Evolutionary conservation across 805 yeast genomes (phyloP), one percentile per base, ranked within the genome.

Genomic region (Suhomyces vadensis): DNA sequence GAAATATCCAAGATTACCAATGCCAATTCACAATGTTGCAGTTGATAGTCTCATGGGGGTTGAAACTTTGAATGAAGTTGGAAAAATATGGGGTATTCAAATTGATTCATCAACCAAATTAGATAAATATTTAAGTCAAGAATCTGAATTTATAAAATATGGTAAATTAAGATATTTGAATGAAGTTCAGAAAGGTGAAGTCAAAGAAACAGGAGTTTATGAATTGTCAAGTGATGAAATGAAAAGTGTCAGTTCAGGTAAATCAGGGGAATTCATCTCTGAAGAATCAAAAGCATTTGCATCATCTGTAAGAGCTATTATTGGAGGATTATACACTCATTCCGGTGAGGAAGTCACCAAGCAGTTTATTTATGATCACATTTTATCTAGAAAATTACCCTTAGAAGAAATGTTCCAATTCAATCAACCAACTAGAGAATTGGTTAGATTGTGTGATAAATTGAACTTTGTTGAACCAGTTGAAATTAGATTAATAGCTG

Each of bases 1-100:
- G 40, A 81, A 78, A 52, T 90, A 90, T 63, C 99, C 99, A 42
- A 80, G 99, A 61, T 74, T 94, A 40, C 99, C 99, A 13, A 76
- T 85, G 49, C 77, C 81, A 6, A 84, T 91, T 21, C 77, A 89
- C 44, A 80, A 83, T 54, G 81, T 83, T 5, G 87, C 95, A 0
- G 82, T 86, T 6, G 84, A 87, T 53, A 77, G 94, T 0, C 87
- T 82, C 60, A 76, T 86, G 58, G 87, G 92, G 3, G 77, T 80
- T 26, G 77, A 73, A 11, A 76, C 89, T 0, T 71, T 94, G 45
- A 70, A 79, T 27, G 78, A 77, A 39, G 70, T 90, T 20, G 97
- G 90, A 26, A 76, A 74, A 56, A 58, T 69, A 14, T 94, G 97
- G 97, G 99, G 99, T 68, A 82, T 94, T 39, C 91, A 89, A 65